A percentile compares a stretch with the other conserved stretches of the same genome.
Conservation (phyloP, 495 filamentous ascomycete genomes). For the Xylaria intraflava region DNA sequence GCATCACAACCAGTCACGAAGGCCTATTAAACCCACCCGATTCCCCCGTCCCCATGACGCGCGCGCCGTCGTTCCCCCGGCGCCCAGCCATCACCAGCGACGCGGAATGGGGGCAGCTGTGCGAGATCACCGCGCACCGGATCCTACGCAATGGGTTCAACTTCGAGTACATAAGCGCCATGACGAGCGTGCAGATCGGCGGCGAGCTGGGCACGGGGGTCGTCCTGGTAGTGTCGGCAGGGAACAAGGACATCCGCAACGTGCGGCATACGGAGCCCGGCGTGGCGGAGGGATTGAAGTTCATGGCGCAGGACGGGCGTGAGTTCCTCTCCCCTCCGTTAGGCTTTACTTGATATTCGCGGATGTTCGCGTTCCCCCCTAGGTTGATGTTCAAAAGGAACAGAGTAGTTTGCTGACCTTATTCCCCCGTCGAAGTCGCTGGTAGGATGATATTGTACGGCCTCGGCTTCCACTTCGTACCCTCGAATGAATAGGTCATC, state of each 20-base stretch:
- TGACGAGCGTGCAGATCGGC: conserved; percentile 5
- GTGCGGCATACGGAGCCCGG: conserved; percentile 2
- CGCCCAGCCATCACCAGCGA: neutral
- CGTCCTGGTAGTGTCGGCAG: conserved; percentile 5
- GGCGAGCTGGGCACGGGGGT: conserved; percentile 4
- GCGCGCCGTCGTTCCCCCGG: neutral
- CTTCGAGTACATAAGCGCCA: conserved; percentile 1
- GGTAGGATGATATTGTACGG: conserved; percentile 14
- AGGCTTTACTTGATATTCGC: neutral
- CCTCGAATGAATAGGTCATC: neutral
- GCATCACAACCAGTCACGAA: too few relatives aligned
- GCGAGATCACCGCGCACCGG: conserved; percentile 7
- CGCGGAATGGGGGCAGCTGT: neutral
- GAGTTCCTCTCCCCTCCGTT: neutral
- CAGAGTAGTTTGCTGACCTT: neutral
- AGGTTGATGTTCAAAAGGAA: neutral
- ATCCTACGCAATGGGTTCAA: conserved; percentile 9
- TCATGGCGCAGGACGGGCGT: conserved; percentile 6
- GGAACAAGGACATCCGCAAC: neutral
- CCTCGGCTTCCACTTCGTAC: conserved; percentile 5
- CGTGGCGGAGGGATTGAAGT: conserved; percentile 2
- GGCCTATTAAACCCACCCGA: too few relatives aligned
- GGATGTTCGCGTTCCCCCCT: neutral
- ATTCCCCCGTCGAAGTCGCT: neutral
- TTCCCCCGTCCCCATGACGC: neutral